Evolutionary conservation across 1,284 basidiomycete species (phyloP).

Genomic region (Apiotrichum sp.): DNA sequence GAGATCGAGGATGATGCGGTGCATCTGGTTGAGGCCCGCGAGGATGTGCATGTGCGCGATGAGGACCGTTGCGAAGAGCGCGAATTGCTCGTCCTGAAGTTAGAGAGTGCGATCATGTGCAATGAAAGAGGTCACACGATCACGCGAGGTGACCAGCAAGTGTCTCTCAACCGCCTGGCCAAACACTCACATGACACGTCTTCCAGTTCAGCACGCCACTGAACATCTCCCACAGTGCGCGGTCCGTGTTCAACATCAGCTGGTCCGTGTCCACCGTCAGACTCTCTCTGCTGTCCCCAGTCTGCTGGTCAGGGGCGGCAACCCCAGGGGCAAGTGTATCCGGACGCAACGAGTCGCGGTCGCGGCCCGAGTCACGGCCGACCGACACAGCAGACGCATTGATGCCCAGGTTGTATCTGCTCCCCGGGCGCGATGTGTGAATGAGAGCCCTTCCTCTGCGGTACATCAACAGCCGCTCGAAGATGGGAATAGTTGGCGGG

Average conservation of each 20-base stretch:
- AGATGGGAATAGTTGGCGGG: conserved; percentile 40
- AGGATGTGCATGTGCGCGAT: conserved; percentile 36
- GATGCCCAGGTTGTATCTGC: too few species aligned
- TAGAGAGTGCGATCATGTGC: neutral
- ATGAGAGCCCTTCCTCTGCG: neutral
- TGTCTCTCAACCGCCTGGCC: too few species aligned
- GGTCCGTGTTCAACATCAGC: neutral
- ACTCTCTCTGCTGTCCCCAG: neutral
- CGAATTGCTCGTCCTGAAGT: conserved; percentile 38
- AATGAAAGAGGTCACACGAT: too few species aligned
- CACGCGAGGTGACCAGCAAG: too few species aligned
- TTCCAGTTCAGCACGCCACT: conserved; percentile 20
- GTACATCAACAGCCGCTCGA: conserved; percentile 40
- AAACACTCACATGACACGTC: conserved; percentile 19
- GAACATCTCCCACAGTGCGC: conserved; percentile 5
- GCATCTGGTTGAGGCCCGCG: conserved; percentile 35
- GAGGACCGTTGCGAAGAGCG: conserved; percentile 38
- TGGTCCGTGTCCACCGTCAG: neutral
- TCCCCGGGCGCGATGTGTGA: too few species aligned
- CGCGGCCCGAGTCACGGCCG: neutral
- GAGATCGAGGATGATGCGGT: conserved; percentile 28
- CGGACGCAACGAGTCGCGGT: too few species aligned
- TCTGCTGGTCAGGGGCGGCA: too few species aligned
- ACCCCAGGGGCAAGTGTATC: too few species aligned
- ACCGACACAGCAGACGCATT: neutral